Base-by-base conservation (phyloP, 495 filamentous ascomycete genomes). In the Hyaloscypha hepaticicola region DNA sequence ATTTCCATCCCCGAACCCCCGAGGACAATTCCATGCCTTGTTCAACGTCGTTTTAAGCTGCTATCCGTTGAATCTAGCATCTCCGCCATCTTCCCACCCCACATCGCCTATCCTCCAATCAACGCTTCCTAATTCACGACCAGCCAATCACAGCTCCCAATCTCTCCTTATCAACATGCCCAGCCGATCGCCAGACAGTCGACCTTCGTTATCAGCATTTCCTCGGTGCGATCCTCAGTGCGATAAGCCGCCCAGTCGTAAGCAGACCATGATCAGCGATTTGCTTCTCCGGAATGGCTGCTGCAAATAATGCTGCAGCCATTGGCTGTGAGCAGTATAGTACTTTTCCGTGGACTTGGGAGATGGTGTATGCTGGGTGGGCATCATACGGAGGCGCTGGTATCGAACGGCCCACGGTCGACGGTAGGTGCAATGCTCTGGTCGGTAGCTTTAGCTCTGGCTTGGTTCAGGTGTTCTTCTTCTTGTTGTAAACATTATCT, bases 291-390 rank as follows among this genome's bases (percentile, higher is more conserved):
- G 61, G 55, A 21, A 14, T 33, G 34, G 24, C 5, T 28, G 19
- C 9, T 14, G 16, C n/a, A 1, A 45, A 48, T 55, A 25, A 4
- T 26, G 14, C 2, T 0, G 5, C 19, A 24, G 7, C 45, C 11
- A 63, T 63, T 63, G 50, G 60, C 19, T 26, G 7, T 22, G 52
- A 22, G 29, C 26, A n/a, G n/a, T n/a, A n/a, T n/a, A n/a, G n/a
- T 45, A 55, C 55, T 48, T 59, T 67, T 67, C 65, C 65, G 60
- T 52, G 65, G 60, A 67, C 55, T 57, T 63, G 55, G 38, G 51
- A 34, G 59, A 41, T 62, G 53, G 19, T 61, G 14, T 1, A 22
- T 19, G 28, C n/a, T 8, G 60, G 14, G 51, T 24, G 38, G 34
- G 41, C 33, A 60, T 60, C 58, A 22, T 38, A 26, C 24, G 34